phyloP scores from a whole-genome alignment of 306 rosid genomes.

The Lathyrus aphaca region DNA sequence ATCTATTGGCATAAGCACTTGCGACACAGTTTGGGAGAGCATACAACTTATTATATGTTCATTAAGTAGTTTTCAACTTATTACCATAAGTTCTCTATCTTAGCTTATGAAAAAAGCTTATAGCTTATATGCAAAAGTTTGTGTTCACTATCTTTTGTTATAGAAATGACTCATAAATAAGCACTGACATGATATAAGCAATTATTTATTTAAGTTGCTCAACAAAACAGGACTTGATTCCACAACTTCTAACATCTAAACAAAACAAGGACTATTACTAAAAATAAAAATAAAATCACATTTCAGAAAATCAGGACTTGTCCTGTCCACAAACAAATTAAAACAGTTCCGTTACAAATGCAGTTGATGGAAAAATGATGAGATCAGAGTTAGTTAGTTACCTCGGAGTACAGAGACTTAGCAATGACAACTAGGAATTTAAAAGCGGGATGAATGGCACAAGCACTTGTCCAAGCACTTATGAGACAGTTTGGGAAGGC shows the following conservation, averaged over 20 bases:
- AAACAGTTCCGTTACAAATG: not conserved
- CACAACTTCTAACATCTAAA: conserved; percentile 15
- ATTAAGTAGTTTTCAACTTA: not conserved
- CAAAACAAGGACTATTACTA: not conserved
- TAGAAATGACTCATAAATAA: not conserved
- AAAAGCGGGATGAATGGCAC: conserved; percentile 76
- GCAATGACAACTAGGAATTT: conserved; percentile 96
- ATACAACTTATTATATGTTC: not conserved
- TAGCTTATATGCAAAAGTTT: not conserved
- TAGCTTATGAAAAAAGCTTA: not conserved
- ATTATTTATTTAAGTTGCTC: not conserved
- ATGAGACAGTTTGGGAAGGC: not conserved
- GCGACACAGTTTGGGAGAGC: not conserved
- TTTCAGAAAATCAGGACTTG: not conserved
- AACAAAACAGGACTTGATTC: not conserved
- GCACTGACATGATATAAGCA: not conserved
- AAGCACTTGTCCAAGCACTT: not conserved
- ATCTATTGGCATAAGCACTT: not conserved
- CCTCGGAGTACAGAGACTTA: conserved; percentile 96
- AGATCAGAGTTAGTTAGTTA: conserved; percentile 32
- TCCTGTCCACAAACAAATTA: not conserved
- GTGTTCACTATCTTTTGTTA: not conserved
- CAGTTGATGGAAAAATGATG: not conserved
- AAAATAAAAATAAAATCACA: not conserved
- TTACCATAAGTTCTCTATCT: not conserved